A percentile compares a stretch with the other conserved stretches of the same genome.
Conservation (phyloP, 257 asterid species). For the Lithospermum erythrorhizon region DNA sequence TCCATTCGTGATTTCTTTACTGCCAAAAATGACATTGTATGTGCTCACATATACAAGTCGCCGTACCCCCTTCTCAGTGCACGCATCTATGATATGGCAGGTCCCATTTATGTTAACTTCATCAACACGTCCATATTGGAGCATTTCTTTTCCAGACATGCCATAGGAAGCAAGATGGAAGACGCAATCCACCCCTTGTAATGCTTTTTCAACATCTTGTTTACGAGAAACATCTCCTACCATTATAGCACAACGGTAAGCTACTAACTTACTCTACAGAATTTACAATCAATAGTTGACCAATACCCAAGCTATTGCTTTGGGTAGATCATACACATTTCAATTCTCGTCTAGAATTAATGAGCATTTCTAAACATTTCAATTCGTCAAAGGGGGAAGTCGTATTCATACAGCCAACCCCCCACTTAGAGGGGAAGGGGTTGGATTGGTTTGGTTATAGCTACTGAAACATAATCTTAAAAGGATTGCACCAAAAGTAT, state of each 20-base stretch:
- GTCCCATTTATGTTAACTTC: slow-evolving; percentile 78
- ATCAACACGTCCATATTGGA: slow-evolving; percentile 73
- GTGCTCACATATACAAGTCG: slow-evolving; percentile 93
- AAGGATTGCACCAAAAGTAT: too few species aligned
- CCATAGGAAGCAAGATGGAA: slow-evolving; percentile 97
- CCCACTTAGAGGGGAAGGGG: too few species aligned
- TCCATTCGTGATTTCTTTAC: slow-evolving; percentile 75
- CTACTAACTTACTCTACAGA: not conserved
- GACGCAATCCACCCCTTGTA: slow-evolving; percentile 67
- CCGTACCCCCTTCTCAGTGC: slow-evolving; percentile 51
- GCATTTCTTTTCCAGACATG: slow-evolving; percentile 98
- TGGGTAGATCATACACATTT: too few species aligned
- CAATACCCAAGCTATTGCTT: too few species aligned
- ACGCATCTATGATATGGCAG: slow-evolving; percentile 69
- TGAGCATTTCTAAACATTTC: too few species aligned
- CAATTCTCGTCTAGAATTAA: too few species aligned
- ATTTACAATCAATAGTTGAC: too few species aligned
- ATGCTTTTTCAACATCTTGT: slow-evolving; percentile 59
- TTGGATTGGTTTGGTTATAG: too few species aligned
- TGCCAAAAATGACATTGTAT: slow-evolving; percentile 75
- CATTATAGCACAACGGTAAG: not conserved
- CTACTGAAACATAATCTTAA: too few species aligned
- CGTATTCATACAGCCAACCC: too few species aligned
- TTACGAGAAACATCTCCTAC: slow-evolving; percentile 62
- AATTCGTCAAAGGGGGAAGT: too few species aligned